Percentiles rank a stretch among this genome's conserved stretches.
Conservation (phyloP, 179 eudicot species). For the Monotropa hypopitys region DNA sequence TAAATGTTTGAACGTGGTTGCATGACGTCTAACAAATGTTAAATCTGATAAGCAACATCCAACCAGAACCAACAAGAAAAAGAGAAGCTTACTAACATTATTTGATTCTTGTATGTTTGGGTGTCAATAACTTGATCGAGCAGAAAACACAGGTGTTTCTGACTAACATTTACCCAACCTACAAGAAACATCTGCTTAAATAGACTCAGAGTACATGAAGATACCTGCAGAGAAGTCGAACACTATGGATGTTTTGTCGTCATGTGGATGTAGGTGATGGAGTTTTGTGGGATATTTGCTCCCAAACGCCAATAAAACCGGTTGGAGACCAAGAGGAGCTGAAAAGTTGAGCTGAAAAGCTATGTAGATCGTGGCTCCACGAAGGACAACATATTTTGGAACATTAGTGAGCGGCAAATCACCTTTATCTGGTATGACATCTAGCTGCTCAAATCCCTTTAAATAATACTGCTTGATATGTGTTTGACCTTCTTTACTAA, state of each 20-base stretch:
- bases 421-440: conserved; percentile 54
- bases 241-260: conserved; percentile 51
- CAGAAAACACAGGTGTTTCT: neutral
- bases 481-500: conserved; percentile 48
- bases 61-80: neutral
- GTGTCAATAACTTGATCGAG: neutral
- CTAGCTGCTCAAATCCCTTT: conserved; percentile 38
- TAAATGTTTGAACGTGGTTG: neutral
- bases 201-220: conserved; percentile 3
- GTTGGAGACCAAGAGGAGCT: conserved; percentile 38
- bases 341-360: conserved; percentile 68
- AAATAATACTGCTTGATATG: conserved; percentile 55
- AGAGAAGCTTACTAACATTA: neutral
- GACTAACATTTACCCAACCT: neutral
- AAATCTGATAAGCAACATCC: neutral
- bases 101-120: neutral
- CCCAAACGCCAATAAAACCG: conserved; percentile 63
- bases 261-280: conserved; percentile 55
- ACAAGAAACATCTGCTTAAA: neutral
- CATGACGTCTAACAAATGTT: neutral
- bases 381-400: conserved; percentile 54
- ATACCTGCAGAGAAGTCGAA: conserved; percentile 64
- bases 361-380: conserved; percentile 61
- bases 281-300: conserved; percentile 53
- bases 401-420: conserved; percentile 52